phyloP scores from a whole-genome alignment of 1,139 yeast species.

The Protomyces inundatus region DNA sequence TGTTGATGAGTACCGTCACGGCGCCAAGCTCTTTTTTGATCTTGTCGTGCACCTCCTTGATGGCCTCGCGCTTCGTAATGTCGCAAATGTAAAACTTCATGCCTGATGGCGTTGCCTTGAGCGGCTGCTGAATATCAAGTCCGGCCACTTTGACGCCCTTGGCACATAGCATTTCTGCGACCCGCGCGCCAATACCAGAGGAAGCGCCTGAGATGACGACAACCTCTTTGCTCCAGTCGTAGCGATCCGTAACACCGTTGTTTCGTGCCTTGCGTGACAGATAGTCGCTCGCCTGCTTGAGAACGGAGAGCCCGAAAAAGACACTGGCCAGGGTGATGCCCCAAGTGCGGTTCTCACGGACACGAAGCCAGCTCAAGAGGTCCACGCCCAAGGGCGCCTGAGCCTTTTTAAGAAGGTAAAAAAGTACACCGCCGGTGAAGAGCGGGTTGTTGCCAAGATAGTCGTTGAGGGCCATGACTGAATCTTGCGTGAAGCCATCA shows the following conservation, averaged over 20 bases:
- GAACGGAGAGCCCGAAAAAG: conserved; percentile 7
- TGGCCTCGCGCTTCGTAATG: conserved; percentile 50
- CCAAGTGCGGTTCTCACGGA: conserved; percentile 15
- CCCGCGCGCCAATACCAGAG: conserved; percentile 65
- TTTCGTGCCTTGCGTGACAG: conserved; percentile 17
- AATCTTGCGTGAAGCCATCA: conserved; percentile 17
- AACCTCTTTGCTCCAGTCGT: conserved; percentile 43
- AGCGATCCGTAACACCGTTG: conserved; percentile 10
- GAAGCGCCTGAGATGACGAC: conserved; percentile 78
- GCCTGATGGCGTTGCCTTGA: conserved; percentile 31
- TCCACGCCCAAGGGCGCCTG: conserved; percentile 3
- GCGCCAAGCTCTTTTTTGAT: conserved; percentile 46
- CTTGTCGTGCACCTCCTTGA: conserved; percentile 39
- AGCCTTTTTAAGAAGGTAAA: conserved; percentile 1
- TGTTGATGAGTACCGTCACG: conserved; percentile 67
- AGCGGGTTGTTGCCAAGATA: conserved; percentile 7
- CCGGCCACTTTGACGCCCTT: conserved; percentile 53
- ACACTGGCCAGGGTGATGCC: conserved; percentile 9
- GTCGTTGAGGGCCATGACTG: conserved; percentile 15
- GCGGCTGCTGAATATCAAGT: conserved; percentile 54
- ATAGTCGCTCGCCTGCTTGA: conserved; percentile 7
- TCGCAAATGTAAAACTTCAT: conserved; percentile 59
- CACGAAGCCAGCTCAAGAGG: conserved; percentile 9
- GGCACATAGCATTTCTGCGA: conserved; percentile 48
- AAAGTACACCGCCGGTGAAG: conserved; percentile 10